Evolutionary conservation across 2,329 filamentous ascomycete genomes (phyloP).

Genomic region (Verticillium zaregamsianum): DNA sequence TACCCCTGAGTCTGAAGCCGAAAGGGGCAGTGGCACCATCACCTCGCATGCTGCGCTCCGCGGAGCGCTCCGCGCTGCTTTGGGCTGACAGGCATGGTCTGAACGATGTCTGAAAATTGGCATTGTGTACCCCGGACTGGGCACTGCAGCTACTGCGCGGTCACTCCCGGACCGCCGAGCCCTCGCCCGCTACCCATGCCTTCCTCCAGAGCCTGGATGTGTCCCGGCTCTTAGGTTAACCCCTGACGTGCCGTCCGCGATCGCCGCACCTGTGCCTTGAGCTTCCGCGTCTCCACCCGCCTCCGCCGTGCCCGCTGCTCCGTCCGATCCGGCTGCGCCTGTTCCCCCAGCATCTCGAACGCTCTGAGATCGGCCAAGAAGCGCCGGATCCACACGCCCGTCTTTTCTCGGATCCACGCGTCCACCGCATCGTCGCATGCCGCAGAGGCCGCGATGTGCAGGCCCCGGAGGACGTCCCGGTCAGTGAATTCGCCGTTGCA

Average conservation of each 20-base stretch:
- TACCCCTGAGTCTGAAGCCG: background rate
- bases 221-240: background rate
- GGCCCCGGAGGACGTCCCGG: constrained; percentile 48
- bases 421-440: constrained; percentile 53
- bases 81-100: background rate
- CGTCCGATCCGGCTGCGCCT: constrained; percentile 16
- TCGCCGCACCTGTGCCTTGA: constrained; percentile 30
- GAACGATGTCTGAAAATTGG: background rate
- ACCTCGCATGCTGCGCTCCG: background rate
- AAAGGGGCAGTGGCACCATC: background rate
- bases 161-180: background rate
- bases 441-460: constrained; percentile 52
- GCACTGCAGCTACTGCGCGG: background rate
- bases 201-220: background rate
- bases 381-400: constrained; percentile 47
- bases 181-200: background rate
- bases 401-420: constrained; percentile 44
- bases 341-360: constrained; percentile 41
- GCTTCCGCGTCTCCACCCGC: constrained; percentile 26
- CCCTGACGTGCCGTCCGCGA: constrained; percentile 13
- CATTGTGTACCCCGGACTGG: background rate
- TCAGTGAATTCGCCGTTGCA: constrained; percentile 28
- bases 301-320: constrained; percentile 21
- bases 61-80: background rate
- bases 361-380: constrained; percentile 51